Base-by-base conservation (phyloP, 352 stramenopile species). In the Globisporangium nodosum region DNA sequence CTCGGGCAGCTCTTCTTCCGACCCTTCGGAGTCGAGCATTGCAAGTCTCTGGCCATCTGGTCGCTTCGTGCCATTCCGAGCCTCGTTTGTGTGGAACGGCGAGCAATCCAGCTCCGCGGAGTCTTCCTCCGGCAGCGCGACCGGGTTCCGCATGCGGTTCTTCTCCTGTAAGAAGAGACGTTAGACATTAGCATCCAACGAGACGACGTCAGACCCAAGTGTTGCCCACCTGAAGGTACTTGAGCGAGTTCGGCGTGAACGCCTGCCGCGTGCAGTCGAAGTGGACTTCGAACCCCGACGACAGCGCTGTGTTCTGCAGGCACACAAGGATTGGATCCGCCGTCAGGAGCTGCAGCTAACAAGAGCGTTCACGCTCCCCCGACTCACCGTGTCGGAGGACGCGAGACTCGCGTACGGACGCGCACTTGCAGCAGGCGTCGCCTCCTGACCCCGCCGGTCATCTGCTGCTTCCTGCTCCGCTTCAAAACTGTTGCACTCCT, bases 211-310 rank as follows among this genome's bases (percentile, higher is more conserved):
- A 27, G 24, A 3, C 24, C 24, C 0, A 59, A 4, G 12, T 33
- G 3, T 39, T 35, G 24, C 12, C 9, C 31, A 87, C 81, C 76
- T 90, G 79, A 3, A 92, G 57, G 60, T 87, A 68, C 55, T 85
- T 90, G 43, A 88, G 59, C 40, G 79, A 86, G 55, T 88, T 92
- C 0, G 82, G 82, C 5, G 79, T 92, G 55, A 81, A 85, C 21
- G 70, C 69, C 3, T 80, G 62, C 11, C 71, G 68, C 4, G 60
- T 30, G 3, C 46, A 73, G 58, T 92, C 82, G 59, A 90, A 79
- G 56, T 90, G 76, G 6, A 90, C 61, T 30, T 91, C 79, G 45
- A 77, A 88, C 24, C 81, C 78, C 27, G 77, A 89, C 27, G 77
- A 88, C 54, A 79, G 58, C 30, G 69, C 70, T n/a, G 81, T 88